Percentiles rank a stretch among this genome's conserved stretches.
Evolutionary conservation across 805 yeast species (phyloP).

Genomic region (Suhomyces sp.): DNA sequence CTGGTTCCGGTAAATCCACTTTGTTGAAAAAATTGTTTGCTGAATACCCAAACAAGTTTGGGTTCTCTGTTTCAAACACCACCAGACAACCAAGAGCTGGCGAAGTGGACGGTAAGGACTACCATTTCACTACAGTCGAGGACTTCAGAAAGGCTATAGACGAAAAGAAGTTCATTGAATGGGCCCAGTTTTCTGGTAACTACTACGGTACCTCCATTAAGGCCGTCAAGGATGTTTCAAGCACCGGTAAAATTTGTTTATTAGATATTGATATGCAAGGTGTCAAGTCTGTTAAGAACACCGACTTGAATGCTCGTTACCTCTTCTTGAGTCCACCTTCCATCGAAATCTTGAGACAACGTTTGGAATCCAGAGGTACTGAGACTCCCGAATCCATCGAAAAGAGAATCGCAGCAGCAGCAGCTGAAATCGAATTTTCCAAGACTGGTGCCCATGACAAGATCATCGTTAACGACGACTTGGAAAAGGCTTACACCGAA

Average conservation of each 20-base stretch:
- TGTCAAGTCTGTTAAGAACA: conserved; percentile 83
- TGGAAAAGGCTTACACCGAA: conserved; percentile 82
- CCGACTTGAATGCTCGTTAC: conserved; percentile 79
- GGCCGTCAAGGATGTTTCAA: conserved; percentile 73
- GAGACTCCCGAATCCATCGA: conserved; percentile 83
- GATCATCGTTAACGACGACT: conserved; percentile 84
- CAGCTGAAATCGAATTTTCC: conserved; percentile 85
- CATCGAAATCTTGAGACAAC: conserved; percentile 65
- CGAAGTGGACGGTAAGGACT: conserved; percentile 84
- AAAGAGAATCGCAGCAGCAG: conserved; percentile 84
- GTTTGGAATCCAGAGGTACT: conserved; percentile 90
- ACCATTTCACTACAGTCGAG: conserved; percentile 80
- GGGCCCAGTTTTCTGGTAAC: conserved; percentile 98
- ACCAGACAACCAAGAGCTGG: conserved; percentile 92
- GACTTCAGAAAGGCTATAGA: conserved; percentile 74
- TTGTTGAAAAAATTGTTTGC: conserved; percentile 83
- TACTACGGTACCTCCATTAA: conserved; percentile 92
- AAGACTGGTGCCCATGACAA: conserved; percentile 89
- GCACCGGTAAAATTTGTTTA: conserved; percentile 72
- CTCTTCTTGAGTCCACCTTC: conserved; percentile 93
- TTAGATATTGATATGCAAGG: conserved; percentile 99
- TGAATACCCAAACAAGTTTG: conserved; percentile 86
- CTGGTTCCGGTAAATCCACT: conserved; percentile 96
- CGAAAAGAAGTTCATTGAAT: conserved; percentile 80
- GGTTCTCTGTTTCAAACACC: conserved; percentile 91